A percentile compares a stretch with the other conserved stretches of the same genome.
These are phyloP conservation scores for Penicillium carneum DNA, from an alignment of 2,329 filamentous ascomycete genomes.

Conservation along the genomic window DNA sequence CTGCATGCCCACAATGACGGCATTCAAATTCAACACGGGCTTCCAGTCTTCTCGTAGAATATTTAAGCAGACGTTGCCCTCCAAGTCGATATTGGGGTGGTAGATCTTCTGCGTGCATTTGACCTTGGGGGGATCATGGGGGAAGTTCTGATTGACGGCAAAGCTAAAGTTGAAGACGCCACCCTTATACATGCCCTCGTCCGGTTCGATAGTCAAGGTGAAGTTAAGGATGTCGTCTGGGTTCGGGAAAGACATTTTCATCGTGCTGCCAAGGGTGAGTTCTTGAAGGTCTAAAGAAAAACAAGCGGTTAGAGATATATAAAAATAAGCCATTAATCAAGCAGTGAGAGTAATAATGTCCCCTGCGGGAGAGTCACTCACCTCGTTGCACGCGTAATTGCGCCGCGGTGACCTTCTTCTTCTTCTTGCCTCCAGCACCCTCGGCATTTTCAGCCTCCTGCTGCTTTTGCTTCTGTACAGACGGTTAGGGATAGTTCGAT, in stretches of 20 bases:
- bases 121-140: slow-evolving; percentile 96
- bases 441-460: slow-evolving; percentile 94
- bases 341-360: neutral
- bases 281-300: slow-evolving; percentile 54
- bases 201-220: slow-evolving; percentile 58
- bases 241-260: slow-evolving; percentile 65
- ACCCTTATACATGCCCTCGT: slow-evolving; percentile 79
- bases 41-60: slow-evolving; percentile 99
- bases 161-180: slow-evolving; percentile 90
- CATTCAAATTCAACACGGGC: slow-evolving; percentile 94
- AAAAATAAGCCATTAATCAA: neutral
- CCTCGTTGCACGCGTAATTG: slow-evolving; percentile 96
- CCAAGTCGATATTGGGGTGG: slow-evolving; percentile 96
- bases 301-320: neutral
- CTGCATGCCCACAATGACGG: slow-evolving; percentile 92
- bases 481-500: slow-evolving; percentile 29
- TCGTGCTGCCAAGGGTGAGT: slow-evolving; percentile 60
- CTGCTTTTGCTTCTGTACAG: slow-evolving; percentile 73
- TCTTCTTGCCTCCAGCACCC: slow-evolving; percentile 79
- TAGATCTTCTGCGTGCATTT: slow-evolving; percentile 98
- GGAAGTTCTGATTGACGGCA: slow-evolving; percentile 91
- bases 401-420: slow-evolving; percentile 98
- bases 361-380: slow-evolving; percentile 49
- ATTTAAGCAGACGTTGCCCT: slow-evolving; percentile 97
- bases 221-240: slow-evolving; percentile 67